Base-by-base conservation (phyloP, 176 grass and related monocot genomes). In the Juncus inflexus region DNA sequence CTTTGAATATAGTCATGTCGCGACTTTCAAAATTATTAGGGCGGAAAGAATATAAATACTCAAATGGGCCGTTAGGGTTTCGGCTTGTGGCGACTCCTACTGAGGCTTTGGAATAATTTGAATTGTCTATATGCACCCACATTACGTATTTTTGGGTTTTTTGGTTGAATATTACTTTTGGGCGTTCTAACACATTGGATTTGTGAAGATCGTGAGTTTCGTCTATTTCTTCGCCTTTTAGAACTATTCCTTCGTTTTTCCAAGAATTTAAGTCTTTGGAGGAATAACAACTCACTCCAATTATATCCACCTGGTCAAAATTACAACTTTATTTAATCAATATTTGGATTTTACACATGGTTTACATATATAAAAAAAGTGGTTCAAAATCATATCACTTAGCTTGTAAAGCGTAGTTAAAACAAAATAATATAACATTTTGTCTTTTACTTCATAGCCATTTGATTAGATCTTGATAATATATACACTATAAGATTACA, bases 61-160 rank as follows among this genome's bases (percentile, higher is more conserved):
- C 83, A 70, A 99, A 99, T 7, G 86, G 89, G 19, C 95, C 95
- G 5, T 67, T 94, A 12, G 95, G 75, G 15, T 65, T 84, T 41
- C 84, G 76, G 35, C 85, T 84, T 40, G 77, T 39, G 0, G 89
- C 86, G 55, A 99, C 86, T 13, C 95, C 95, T 35, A 99, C 81
- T 7, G 89, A 90, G 0, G 95, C 95, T 70, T 87, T 94, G 19
- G 95, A 92, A 69, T 99, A 99, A 60, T 94, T 99, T 16, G 69
- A 80, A 67, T 99, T 86, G 58, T 99, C 95, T 75, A 99, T 74
- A 66, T 94, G 95, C 89, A 99, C 94, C 95, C 95, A 99, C 95
- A 99, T 99, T 72, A 99, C 83, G 35, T 99, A 99, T 56, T 78
- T 75, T 61, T 77, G 69, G 5, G 86, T 87, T 37, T 61, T 63